A percentile compares a stretch with the other conserved stretches of the same genome.
These are phyloP conservation scores for Saccharomyces mikatae DNA, from an alignment of 805 yeast species.

Conservation along the genomic window DNA sequence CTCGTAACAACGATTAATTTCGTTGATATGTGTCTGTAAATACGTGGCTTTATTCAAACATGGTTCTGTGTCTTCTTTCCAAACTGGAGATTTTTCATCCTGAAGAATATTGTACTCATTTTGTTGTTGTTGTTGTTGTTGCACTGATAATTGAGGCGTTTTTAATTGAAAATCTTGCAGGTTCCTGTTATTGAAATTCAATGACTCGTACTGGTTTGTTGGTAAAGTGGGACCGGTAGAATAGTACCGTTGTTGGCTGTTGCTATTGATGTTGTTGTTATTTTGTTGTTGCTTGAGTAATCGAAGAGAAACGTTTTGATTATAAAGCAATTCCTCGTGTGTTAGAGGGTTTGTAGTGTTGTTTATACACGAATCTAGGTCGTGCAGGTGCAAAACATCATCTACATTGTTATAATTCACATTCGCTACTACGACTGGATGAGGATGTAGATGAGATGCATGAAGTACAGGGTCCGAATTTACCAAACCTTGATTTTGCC, in stretches of 20 bases:
- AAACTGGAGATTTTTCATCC: slow-evolving; percentile 10
- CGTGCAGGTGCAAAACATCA: slow-evolving; percentile 11
- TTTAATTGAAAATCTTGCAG: slow-evolving; percentile 12
- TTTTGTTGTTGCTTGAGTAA: background rate
- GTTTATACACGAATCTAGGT: background rate
- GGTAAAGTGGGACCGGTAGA: background rate
- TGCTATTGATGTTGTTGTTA: background rate
- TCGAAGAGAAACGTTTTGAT: background rate
- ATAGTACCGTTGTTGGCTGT: background rate
- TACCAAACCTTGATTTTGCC: slow-evolving; percentile 32
- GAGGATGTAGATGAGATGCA: slow-evolving; percentile 24
- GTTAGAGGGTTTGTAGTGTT: background rate
- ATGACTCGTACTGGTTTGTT: background rate
- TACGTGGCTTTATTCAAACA: slow-evolving; percentile 27
- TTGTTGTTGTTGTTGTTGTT: slow-evolving; percentile 1
- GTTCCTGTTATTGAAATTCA: slow-evolving; percentile 1
- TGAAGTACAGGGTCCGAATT: slow-evolving; percentile 17
- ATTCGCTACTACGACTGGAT: slow-evolving; percentile 32
- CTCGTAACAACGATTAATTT: slow-evolving; percentile 26
- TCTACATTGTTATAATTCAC: slow-evolving; percentile 27
- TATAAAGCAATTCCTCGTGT: background rate
- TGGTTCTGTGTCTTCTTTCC: slow-evolving; percentile 29
- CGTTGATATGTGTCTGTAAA: slow-evolving; percentile 23
- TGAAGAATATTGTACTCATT: background rate
- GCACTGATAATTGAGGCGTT: slow-evolving; percentile 3